Conservation (phyloP, 495 filamentous ascomycete genomes). For the Xylaria scruposa region DNA sequence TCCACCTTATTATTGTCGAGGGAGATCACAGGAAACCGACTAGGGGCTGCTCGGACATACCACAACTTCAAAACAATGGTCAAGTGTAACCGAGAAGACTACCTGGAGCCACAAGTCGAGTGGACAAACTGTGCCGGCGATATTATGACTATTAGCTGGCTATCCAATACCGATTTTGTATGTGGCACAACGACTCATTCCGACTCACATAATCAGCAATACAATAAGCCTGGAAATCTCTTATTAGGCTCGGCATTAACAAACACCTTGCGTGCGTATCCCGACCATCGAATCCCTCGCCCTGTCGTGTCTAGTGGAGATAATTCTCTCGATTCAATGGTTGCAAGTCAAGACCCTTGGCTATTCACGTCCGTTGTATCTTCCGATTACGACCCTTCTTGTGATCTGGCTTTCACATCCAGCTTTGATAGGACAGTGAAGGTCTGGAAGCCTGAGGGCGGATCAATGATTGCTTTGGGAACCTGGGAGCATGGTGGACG, state of each 20-base stretch:
- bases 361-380: slow-evolving; percentile 79
- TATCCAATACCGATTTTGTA: slow-evolving; percentile 56
- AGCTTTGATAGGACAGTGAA: slow-evolving; percentile 84
- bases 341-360: slow-evolving; percentile 68
- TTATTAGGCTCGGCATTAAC: slow-evolving; percentile 67
- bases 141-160: slow-evolving; percentile 64
- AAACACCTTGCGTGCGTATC: slow-evolving; percentile 66
- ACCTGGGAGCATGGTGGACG: slow-evolving; percentile 69
- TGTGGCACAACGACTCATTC: slow-evolving; percentile 76
- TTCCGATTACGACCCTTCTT: slow-evolving; percentile 69
- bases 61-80: slow-evolving; percentile 49
- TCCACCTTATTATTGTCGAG: slow-evolving; percentile 48
- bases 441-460: slow-evolving; percentile 65
- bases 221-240: slow-evolving; percentile 82
- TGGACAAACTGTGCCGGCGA: slow-evolving; percentile 66
- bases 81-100: slow-evolving; percentile 52
- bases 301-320: slow-evolving; percentile 57
- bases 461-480: slow-evolving; percentile 49
- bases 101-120: slow-evolving; percentile 49
- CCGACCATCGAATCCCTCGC: slow-evolving; percentile 70
- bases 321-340: slow-evolving; percentile 63
- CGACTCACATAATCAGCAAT: slow-evolving; percentile 79
- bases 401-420: slow-evolving; percentile 70
- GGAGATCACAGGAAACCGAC: slow-evolving; percentile 46
- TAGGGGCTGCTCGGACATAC: slow-evolving; percentile 39